phyloP scores from a whole-genome alignment of 352 stramenopile genomes.

The Pythium folliculosum region DNA sequence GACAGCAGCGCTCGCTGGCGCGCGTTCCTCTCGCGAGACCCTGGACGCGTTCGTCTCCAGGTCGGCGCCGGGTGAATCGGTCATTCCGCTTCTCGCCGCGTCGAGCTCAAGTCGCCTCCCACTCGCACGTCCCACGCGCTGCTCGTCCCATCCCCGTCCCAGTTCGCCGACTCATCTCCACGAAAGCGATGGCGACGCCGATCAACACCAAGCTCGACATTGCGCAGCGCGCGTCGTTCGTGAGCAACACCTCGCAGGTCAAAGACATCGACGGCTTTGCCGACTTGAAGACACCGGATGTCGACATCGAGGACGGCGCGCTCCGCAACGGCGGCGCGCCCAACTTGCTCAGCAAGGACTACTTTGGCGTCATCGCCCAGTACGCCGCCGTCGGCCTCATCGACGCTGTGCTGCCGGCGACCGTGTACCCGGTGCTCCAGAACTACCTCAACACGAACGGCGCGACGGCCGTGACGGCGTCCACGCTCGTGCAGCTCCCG shows the following conservation, averaged over 20 bases:
- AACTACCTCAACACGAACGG: slow-evolving; percentile 28
- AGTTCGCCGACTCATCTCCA: background rate
- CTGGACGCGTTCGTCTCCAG: background rate
- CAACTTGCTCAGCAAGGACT: slow-evolving; percentile 26
- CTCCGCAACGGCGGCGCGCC: slow-evolving; percentile 29
- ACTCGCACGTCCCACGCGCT: background rate
- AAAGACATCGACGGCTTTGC: slow-evolving; percentile 23
- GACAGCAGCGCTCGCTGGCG: no score
- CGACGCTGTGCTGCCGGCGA: slow-evolving; percentile 28
- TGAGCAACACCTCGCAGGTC: slow-evolving; percentile 20
- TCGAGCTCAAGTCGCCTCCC: background rate
- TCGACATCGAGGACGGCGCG: slow-evolving; percentile 25
- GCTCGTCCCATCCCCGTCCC: background rate
- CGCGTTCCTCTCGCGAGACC: no score
- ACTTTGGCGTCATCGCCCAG: slow-evolving; percentile 32
- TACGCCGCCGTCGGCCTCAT: slow-evolving; percentile 37
- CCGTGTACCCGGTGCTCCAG: slow-evolving; percentile 37
- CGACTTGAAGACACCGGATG: slow-evolving; percentile 25
- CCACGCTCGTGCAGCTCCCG: slow-evolving; percentile 10
- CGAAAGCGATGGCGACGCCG: background rate
- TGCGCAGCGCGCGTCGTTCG: slow-evolving; percentile 23
- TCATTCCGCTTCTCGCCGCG: background rate
- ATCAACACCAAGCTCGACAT: slow-evolving; percentile 14
- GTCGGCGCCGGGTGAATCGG: no score
- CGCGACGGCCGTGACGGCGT: slow-evolving; percentile 7